Evolutionary conservation across 495 filamentous ascomycete species (phyloP).

Genomic region (Entonaema liquescens): DNA sequence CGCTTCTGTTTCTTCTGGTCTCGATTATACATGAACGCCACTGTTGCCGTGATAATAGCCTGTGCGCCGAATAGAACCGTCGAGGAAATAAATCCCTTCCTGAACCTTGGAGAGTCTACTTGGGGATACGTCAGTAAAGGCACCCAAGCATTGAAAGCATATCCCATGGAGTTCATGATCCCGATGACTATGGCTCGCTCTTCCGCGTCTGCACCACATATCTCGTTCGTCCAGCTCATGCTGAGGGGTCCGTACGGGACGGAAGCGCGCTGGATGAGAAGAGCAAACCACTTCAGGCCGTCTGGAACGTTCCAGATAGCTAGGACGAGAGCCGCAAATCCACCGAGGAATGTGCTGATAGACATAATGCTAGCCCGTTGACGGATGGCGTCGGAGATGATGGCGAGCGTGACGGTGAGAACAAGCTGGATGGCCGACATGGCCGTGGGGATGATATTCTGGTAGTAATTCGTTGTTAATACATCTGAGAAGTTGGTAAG

Average conservation of each 20-base stretch:
- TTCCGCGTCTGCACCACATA: slow-evolving; percentile 56
- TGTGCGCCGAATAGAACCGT: slow-evolving; percentile 40
- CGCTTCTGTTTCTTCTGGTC: slow-evolving; percentile 32
- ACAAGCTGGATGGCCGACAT: slow-evolving; percentile 56
- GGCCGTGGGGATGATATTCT: slow-evolving; percentile 56
- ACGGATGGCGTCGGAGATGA: slow-evolving; percentile 58
- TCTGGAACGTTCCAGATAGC: slow-evolving; percentile 62
- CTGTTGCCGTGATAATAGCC: slow-evolving; percentile 40
- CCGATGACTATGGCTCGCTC: slow-evolving; percentile 61
- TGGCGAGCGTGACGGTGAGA: slow-evolving; percentile 45
- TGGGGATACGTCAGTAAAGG: slow-evolving; percentile 55
- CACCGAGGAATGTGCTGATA: slow-evolving; percentile 53
- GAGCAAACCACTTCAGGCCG: slow-evolving; percentile 60
- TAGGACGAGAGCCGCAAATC: slow-evolving; percentile 53
- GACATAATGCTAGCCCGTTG: slow-evolving; percentile 57
- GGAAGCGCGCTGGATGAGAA: slow-evolving; percentile 42
- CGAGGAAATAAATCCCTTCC: slow-evolving; percentile 49
- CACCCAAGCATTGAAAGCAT: slow-evolving; percentile 59
- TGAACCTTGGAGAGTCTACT: slow-evolving; percentile 52
- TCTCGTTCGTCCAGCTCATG: slow-evolving; percentile 61
- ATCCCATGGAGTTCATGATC: slow-evolving; percentile 60
- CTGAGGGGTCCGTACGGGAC: slow-evolving; percentile 46
- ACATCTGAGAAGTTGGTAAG: background rate
- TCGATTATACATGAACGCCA: slow-evolving; percentile 41
- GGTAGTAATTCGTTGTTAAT: background rate